Evolutionary conservation across 768 basidiomycete genomes (phyloP).

Genomic region (Suillus subaureus): DNA sequence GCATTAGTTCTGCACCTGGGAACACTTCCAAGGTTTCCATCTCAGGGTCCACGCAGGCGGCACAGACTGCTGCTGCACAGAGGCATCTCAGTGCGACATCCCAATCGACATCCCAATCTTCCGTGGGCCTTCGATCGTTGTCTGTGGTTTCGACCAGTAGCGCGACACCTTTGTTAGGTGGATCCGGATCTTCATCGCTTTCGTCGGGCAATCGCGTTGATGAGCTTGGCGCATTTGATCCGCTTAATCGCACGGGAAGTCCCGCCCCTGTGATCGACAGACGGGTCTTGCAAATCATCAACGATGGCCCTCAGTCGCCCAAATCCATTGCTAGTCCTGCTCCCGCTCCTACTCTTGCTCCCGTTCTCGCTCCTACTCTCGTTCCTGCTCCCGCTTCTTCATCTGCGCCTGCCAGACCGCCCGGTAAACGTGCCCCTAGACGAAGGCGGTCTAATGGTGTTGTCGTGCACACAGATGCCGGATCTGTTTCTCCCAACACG

Average conservation of each 20-base stretch:
- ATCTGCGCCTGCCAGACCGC: not conserved
- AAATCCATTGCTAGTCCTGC: slow-evolving; percentile 4
- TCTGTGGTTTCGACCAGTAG: slow-evolving; percentile 22
- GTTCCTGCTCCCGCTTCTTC: not conserved
- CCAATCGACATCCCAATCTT: slow-evolving; percentile 3
- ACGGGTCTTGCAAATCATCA: slow-evolving; percentile 31
- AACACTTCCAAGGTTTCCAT: slow-evolving; percentile 45
- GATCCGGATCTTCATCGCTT: not conserved
- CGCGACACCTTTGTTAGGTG: slow-evolving; percentile 2
- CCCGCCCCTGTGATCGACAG: slow-evolving; percentile 23
- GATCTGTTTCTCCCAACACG: slow-evolving; percentile 14
- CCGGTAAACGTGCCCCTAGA: not conserved
- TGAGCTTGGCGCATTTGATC: slow-evolving; percentile 19
- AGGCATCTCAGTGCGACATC: slow-evolving; percentile 12
- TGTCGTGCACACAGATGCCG: slow-evolving; percentile 31
- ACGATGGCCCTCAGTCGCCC: slow-evolving; percentile 26
- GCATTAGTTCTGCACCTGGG: slow-evolving; percentile 11
- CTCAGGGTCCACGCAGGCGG: slow-evolving; percentile 41
- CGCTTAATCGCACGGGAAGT: slow-evolving; percentile 23
- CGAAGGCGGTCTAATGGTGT: slow-evolving; percentile 13
- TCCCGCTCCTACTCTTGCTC: not conserved
- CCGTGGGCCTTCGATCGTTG: slow-evolving; percentile 20
- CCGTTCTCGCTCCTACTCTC: not conserved
- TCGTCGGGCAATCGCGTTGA: slow-evolving; percentile 21
- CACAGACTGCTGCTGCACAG: slow-evolving; percentile 19